Evolutionary conservation across 2,329 filamentous ascomycete genomes (phyloP).

Genomic region (Beauveria australis): DNA sequence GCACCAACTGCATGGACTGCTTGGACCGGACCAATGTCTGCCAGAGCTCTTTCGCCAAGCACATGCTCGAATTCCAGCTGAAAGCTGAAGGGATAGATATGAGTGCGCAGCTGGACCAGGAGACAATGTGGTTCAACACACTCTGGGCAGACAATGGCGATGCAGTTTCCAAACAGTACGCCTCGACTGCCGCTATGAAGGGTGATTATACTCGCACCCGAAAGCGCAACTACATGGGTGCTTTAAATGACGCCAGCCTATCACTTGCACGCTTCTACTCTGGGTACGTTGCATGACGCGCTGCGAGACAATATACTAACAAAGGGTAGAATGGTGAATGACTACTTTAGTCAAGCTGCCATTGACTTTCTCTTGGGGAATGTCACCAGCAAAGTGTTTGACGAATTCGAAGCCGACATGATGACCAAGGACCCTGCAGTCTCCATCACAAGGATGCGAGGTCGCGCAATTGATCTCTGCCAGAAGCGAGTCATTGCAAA

Average conservation of each 20-base stretch:
- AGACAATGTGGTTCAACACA: conserved; percentile 88
- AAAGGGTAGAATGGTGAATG: conserved; percentile 79
- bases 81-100: conserved; percentile 68
- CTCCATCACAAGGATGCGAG: conserved; percentile 73
- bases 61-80: conserved; percentile 73
- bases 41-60: conserved; percentile 81
- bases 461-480: conserved; percentile 83
- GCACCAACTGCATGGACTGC: conserved; percentile 98
- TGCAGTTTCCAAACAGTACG: conserved; percentile 90
- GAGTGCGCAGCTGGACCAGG: conserved; percentile 65
- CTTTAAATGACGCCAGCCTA: conserved; percentile 81
- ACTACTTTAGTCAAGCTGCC: conserved; percentile 91
- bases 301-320: not conserved
- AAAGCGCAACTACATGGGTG: conserved; percentile 84
- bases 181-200: conserved; percentile 90
- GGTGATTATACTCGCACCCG: conserved; percentile 90
- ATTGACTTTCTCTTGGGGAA: conserved; percentile 93
- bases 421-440: conserved; percentile 88
- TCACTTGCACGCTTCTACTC: conserved; percentile 71
- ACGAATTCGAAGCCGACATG: conserved; percentile 90
- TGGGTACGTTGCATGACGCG: conserved; percentile 39
- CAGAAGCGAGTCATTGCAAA: conserved; percentile 80
- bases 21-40: conserved; percentile 93
- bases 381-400: conserved; percentile 75
- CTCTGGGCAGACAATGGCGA: conserved; percentile 98